phyloP scores from a whole-genome alignment of 2,329 filamentous ascomycete genomes.

The Lecanicillium sp. region DNA sequence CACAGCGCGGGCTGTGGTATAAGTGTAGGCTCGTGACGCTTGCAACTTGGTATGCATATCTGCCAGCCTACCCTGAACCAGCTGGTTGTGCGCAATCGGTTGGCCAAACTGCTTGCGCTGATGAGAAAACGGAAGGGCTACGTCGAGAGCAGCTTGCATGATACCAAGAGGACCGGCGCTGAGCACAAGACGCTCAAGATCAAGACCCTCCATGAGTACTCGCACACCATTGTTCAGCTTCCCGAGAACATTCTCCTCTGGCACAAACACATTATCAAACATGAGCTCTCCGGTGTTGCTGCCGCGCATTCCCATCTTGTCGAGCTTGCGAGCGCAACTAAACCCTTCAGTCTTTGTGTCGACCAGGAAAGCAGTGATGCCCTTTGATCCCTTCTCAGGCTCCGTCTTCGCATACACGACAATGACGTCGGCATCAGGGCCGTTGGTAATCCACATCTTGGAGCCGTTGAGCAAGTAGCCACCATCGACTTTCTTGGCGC shows the following conservation, averaged over 20 bases:
- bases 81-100: slow-evolving; percentile 85
- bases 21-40: slow-evolving; percentile 79
- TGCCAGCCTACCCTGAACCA: slow-evolving; percentile 85
- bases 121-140: slow-evolving; percentile 82
- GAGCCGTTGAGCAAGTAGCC: slow-evolving; percentile 80
- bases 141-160: slow-evolving; percentile 87
- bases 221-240: slow-evolving; percentile 72
- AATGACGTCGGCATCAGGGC: slow-evolving; percentile 84
- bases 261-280: slow-evolving; percentile 87
- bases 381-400: slow-evolving; percentile 71
- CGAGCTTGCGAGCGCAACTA: slow-evolving; percentile 79
- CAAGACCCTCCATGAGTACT: slow-evolving; percentile 93
- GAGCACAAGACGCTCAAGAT: slow-evolving; percentile 86
- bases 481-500: slow-evolving; percentile 70
- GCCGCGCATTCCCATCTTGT: slow-evolving; percentile 97
- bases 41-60: slow-evolving; percentile 97
- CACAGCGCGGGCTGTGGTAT: slow-evolving; percentile 68
- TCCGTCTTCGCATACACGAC: slow-evolving; percentile 97
- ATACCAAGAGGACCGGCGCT: slow-evolving; percentile 85
- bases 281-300: slow-evolving; percentile 92
- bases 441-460: slow-evolving; percentile 99
- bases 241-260: slow-evolving; percentile 72
- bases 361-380: slow-evolving; percentile 91
- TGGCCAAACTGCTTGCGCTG: slow-evolving; percentile 78
- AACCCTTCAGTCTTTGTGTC: slow-evolving; percentile 67